A percentile compares a stretch with the other conserved stretches of the same genome.
These are phyloP conservation scores for Claviceps africana DNA, from an alignment of 2,329 filamentous ascomycete species.

Conservation along the genomic window DNA sequence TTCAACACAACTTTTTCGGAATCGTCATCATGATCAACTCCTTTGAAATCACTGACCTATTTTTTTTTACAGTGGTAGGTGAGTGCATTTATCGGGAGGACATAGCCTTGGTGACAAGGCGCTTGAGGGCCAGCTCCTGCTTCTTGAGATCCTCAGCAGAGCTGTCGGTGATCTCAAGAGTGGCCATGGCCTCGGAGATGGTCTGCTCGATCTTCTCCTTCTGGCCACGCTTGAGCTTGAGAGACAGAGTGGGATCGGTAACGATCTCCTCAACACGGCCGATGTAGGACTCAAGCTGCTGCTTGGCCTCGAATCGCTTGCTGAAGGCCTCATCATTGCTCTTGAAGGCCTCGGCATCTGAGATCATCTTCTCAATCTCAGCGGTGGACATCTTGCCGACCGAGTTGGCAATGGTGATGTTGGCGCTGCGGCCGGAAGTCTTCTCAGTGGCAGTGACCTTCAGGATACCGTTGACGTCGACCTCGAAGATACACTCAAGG, in stretches of 20 bases:
- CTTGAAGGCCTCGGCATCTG: slow-evolving; percentile 97
- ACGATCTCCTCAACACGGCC: slow-evolving; percentile 97
- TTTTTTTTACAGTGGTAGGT: neutral
- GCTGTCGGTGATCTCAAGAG: slow-evolving; percentile 91
- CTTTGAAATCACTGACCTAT: neutral
- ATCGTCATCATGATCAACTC: slow-evolving; percentile 1
- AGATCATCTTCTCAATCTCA: slow-evolving; percentile 98
- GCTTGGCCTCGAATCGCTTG: slow-evolving; percentile 98
- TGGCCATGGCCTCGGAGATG: slow-evolving; percentile 91
- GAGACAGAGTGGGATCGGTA: slow-evolving; percentile 85
- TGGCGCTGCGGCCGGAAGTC: slow-evolving; percentile 91
- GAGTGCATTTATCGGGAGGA: slow-evolving; percentile 57
- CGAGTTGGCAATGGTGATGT: slow-evolving; percentile 99
- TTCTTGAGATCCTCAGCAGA: slow-evolving; percentile 93
- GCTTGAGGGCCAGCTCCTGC: slow-evolving; percentile 97
- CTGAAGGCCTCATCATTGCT: slow-evolving; percentile 92
- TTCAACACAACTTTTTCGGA: slow-evolving; percentile 3
- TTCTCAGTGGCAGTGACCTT: slow-evolving; percentile 99
- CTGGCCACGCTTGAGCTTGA: slow-evolving; percentile 97
- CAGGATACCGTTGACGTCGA: slow-evolving; percentile 99
- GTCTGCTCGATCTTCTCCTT: slow-evolving; percentile 99
- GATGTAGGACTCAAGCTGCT: slow-evolving; percentile 99
- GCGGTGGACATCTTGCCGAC: slow-evolving; percentile 90
- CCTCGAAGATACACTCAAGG: slow-evolving; percentile 96
- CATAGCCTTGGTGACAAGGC: slow-evolving; percentile 97